phyloP scores from a whole-genome alignment of 75 land plant genomes.

The Selaginella moellendorffii region DNA sequence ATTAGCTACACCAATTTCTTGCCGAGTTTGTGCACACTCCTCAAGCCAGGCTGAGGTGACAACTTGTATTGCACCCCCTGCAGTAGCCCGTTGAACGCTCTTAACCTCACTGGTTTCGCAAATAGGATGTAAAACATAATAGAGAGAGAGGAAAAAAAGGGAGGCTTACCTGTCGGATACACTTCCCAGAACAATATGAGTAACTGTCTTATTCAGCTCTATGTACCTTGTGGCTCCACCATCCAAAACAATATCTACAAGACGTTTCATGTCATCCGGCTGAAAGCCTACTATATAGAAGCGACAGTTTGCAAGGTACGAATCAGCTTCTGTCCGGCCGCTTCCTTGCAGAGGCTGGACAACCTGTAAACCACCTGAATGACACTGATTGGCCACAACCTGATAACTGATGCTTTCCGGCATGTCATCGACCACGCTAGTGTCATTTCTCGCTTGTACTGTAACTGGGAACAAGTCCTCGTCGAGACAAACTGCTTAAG shows the following conservation, averaged over 20 bases:
- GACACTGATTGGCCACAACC: too few species aligned
- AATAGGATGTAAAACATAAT: background rate
- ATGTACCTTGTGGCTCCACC: slow-evolving; percentile 85
- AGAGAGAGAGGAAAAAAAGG: background rate
- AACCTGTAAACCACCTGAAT: too few species aligned
- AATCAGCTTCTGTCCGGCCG: slow-evolving; percentile 13
- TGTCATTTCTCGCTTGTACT: background rate
- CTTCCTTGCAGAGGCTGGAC: too few species aligned
- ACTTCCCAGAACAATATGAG: slow-evolving; percentile 73
- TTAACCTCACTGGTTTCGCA: slow-evolving; percentile 40
- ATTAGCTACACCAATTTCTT: background rate
- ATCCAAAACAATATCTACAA: slow-evolving; percentile 55
- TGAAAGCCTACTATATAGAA: slow-evolving; percentile 65
- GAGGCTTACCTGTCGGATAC: slow-evolving; percentile 49
- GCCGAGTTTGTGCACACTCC: slow-evolving; percentile 24
- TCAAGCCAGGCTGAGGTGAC: slow-evolving; percentile 69
- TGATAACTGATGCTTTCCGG: too few species aligned
- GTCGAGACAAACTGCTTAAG: slow-evolving; percentile 51
- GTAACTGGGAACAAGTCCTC: slow-evolving; percentile 47
- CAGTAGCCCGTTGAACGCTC: slow-evolving; percentile 45
- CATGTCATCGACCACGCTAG: slow-evolving; percentile 9
- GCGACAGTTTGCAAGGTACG: slow-evolving; percentile 74
- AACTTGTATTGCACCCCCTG: slow-evolving; percentile 50
- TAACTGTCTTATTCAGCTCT: slow-evolving; percentile 55
- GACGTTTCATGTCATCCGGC: slow-evolving; percentile 41